A percentile compares a stretch with the other conserved stretches of the same genome.
These are phyloP conservation scores for Myxozyma mucilagina DNA, from an alignment of 805 yeast species.

Conservation along the genomic window DNA sequence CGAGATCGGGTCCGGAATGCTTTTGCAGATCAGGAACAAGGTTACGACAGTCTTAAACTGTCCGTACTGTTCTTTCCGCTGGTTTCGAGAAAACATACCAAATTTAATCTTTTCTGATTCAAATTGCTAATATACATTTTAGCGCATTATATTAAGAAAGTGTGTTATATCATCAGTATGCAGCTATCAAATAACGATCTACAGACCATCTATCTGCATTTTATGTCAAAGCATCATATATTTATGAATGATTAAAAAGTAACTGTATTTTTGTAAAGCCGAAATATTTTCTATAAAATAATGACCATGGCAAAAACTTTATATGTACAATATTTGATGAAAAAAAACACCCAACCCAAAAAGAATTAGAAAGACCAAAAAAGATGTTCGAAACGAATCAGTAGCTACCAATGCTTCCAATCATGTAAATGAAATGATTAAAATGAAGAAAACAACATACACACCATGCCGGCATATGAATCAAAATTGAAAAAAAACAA, in stretches of 20 bases:
- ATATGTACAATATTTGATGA: background rate
- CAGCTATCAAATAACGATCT: no score
- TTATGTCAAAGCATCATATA: no score
- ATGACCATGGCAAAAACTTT: background rate
- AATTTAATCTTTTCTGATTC: no score
- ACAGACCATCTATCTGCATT: no score
- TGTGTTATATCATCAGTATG: background rate
- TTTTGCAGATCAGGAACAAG: background rate
- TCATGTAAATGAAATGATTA: no score
- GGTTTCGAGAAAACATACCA: no score
- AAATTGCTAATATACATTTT: background rate
- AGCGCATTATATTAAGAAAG: background rate
- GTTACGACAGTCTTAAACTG: no score
- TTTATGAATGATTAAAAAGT: no score
- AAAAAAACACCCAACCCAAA: background rate
- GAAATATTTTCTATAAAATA: background rate
- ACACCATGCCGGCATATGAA: background rate
- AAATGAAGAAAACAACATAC: no score
- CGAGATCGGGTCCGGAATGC: background rate
- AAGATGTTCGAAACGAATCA: background rate
- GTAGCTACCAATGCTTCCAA: no score
- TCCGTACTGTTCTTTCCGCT: no score
- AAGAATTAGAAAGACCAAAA: background rate
- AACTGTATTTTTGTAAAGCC: background rate
- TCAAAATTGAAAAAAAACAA: background rate